Conservation (phyloP, 2,329 filamentous ascomycete genomes). For the Ceratocystis destructans region DNA sequence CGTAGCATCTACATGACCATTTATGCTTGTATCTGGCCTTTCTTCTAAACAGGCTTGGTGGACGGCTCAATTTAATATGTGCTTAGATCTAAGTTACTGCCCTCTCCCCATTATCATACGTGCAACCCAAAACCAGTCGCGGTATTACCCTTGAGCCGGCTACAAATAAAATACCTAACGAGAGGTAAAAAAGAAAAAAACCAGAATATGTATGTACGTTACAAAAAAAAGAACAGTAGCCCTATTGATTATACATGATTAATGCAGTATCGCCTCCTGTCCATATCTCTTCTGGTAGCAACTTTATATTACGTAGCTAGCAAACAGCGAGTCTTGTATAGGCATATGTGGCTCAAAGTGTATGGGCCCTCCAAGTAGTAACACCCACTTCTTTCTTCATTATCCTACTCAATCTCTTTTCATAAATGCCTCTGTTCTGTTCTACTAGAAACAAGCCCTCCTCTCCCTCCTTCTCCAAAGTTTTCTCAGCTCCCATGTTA, state of each 20-base stretch:
- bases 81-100: background rate
- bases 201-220: background rate
- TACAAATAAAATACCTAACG: background rate
- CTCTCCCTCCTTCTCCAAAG: background rate
- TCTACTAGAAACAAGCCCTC: background rate
- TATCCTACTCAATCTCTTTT: too few species aligned
- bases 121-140: background rate
- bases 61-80: background rate
- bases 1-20: background rate
- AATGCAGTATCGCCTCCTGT: background rate
- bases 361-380: background rate
- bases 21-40: background rate
- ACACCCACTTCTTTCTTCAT: too few species aligned
- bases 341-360: background rate
- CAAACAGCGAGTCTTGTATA: background rate
- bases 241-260: background rate
- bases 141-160: background rate
- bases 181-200: background rate
- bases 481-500: background rate
- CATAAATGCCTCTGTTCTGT: too few species aligned
- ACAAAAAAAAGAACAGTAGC: background rate
- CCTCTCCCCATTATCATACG: background rate
- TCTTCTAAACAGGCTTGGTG: background rate
- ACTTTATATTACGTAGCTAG: background rate
- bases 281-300: background rate